phyloP scores from a whole-genome alignment of 1,284 basidiomycete species.

The Schizophyllum commune region DNA sequence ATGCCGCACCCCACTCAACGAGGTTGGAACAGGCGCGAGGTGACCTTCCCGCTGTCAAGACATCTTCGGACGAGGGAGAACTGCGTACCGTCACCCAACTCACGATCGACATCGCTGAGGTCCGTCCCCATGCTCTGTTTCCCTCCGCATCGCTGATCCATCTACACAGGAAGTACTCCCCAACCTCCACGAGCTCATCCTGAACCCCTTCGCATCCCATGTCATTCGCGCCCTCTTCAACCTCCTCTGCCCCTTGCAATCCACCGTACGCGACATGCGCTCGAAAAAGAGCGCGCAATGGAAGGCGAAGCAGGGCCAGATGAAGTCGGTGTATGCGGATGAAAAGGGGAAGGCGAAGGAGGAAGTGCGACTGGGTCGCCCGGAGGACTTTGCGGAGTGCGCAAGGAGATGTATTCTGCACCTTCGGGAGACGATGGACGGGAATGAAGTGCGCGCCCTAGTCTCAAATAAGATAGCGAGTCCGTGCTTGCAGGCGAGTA shows the following conservation, averaged over 20 bases:
- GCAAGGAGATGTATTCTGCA: constrained; percentile 47
- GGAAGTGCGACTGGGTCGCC: constrained; percentile 4
- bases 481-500: constrained; percentile 69
- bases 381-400: constrained; percentile 39
- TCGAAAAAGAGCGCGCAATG: constrained; percentile 74
- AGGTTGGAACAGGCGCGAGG: constrained; percentile 45
- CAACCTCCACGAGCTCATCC: constrained; percentile 54
- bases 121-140: constrained; percentile 19
- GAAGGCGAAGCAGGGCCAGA: constrained; percentile 66
- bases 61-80: constrained; percentile 49
- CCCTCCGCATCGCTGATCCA: no score
- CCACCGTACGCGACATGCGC: constrained; percentile 38
- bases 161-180: constrained; percentile 73
- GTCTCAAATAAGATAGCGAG: constrained; percentile 79
- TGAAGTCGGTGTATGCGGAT: constrained; percentile 62
- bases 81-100: constrained; percentile 69
- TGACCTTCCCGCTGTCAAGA: constrained; percentile 46
- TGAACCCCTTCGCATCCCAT: constrained; percentile 85
- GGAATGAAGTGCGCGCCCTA: constrained; percentile 75
- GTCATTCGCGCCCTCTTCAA: constrained; percentile 74
- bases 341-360: constrained; percentile 34
- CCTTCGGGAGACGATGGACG: constrained; percentile 47
- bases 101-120: constrained; percentile 58
- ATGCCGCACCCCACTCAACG: not conserved
- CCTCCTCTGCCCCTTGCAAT: constrained; percentile 56